Evolutionary conservation across 1,284 basidiomycete genomes (phyloP).

Genomic region (Cystobasidium sp.): DNA sequence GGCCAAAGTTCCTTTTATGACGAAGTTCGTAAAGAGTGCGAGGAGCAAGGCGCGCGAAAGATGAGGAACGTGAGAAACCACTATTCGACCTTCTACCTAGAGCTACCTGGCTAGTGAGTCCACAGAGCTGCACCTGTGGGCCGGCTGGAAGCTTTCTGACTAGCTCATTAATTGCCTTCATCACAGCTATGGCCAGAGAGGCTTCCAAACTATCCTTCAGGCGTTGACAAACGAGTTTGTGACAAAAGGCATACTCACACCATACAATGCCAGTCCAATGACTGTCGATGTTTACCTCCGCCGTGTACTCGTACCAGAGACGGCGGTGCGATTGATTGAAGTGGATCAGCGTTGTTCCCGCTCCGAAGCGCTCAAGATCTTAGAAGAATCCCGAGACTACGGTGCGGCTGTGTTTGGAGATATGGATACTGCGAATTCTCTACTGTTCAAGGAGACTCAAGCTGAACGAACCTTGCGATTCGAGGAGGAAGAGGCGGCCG

Average conservation of each 20-base stretch:
- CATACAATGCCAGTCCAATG: conserved; percentile 32
- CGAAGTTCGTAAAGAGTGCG: conserved; percentile 43
- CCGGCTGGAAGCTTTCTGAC: neutral
- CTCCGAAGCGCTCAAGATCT: conserved; percentile 28
- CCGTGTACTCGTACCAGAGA: conserved; percentile 51
- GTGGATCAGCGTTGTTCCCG: conserved; percentile 36
- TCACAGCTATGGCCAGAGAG: conserved; percentile 49
- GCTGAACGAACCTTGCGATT: conserved; percentile 16
- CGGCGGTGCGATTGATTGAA: conserved; percentile 48
- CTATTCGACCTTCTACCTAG: conserved; percentile 47
- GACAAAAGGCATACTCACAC: conserved; percentile 39
- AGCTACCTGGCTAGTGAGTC: conserved; percentile 52
- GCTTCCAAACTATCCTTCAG: conserved; percentile 45
- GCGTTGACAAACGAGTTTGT: conserved; percentile 38
- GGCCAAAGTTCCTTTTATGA: conserved; percentile 41
- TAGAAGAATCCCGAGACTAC: conserved; percentile 45
- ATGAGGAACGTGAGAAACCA: conserved; percentile 44
- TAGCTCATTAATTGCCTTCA: neutral
- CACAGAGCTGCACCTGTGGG: too few relatives aligned
- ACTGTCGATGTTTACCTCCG: conserved; percentile 47
- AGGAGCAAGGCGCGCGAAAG: conserved; percentile 39
- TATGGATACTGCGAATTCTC: conserved; percentile 18
- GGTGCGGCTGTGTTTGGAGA: conserved; percentile 47
- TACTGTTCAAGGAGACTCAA: neutral
- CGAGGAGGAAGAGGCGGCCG: conserved; percentile 21